Percentiles rank a stretch among this genome's conserved stretches.
Conservation (phyloP, 176 grass and related monocot genomes). For the Dendrocalamus sinicus region DNA sequence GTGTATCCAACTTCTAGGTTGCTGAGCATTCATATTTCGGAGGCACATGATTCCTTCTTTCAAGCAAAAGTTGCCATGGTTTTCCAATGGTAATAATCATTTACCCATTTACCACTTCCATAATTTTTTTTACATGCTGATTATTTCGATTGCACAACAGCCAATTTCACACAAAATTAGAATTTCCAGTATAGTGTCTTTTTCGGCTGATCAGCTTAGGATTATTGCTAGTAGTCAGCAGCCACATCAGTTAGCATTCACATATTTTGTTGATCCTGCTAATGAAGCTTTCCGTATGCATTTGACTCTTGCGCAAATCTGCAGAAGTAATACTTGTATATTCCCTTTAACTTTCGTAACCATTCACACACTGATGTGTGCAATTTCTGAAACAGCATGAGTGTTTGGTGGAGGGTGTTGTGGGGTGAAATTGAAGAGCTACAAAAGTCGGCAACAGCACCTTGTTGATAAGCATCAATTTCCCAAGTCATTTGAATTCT, state of each 20-base stretch:
- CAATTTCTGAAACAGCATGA: conserved; percentile 67
- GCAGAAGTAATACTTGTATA: not conserved
- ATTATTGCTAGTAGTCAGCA: not conserved
- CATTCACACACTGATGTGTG: not conserved
- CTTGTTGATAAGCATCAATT: conserved; percentile 93
- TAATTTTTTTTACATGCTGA: not conserved
- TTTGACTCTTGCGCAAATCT: conserved; percentile 20
- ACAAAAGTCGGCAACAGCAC: conserved; percentile 79
- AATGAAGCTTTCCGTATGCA: not conserved
- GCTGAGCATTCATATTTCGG: conserved; percentile 89
- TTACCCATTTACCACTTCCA: not conserved
- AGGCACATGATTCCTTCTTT: conserved; percentile 94
- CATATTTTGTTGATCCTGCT: not conserved
- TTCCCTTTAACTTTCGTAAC: not conserved
- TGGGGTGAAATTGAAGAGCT: conserved; percentile 77
- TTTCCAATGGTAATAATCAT: conserved; percentile 83
- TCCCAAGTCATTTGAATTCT: conserved; percentile 83
- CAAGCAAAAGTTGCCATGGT: conserved; percentile 90
- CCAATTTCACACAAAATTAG: not conserved
- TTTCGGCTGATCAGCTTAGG: not conserved
- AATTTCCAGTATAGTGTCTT: not conserved
- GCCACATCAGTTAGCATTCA: not conserved
- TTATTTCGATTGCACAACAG: not conserved
- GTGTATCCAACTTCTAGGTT: conserved; percentile 84
- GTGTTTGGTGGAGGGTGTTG: conserved; percentile 94